Base-by-base conservation (phyloP, 2,329 filamentous ascomycete species). In the Fonsecaea erecta region DNA sequence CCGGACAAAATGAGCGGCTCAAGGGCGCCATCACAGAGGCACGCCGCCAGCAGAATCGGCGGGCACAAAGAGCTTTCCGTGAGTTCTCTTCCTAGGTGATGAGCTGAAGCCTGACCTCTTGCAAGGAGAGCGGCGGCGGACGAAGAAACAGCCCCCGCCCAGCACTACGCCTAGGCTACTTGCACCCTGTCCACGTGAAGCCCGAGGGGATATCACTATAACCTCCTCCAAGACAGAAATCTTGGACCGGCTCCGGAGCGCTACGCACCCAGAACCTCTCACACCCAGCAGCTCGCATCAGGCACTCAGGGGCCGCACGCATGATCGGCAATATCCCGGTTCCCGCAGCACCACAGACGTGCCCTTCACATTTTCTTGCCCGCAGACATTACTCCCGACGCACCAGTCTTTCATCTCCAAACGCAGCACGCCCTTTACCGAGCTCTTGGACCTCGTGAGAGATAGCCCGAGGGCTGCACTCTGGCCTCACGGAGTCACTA, bases 1-100 rank as follows among this genome's bases (percentile, higher is more conserved):
- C 11, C 43, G 26, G 32, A 52, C 37, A 56, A 16, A 55, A 51
- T 52, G 35, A 24, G 7, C 14, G 1, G 1, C 37, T 21, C 11
- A 62, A 56, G 35, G 8, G 18, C 8, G 48, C 61, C 14, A 59
- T 63, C 18, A 56, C 61, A 46, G 54, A 63, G 46, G 46, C 43
- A 9, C 61, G 61, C 18, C 54, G 46, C 16, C 46, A 46, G 46
- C 61, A 63, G 34, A 63, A 63, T 34, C 54, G 61, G 53, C 54
- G 61, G 14, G 61, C 61, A 54, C 61, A 59, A 52, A 56, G 54
- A 43, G 55, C 54, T 6, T 63, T 63, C 43, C 54, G 61, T 63
- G 11, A 46, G 61, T 53, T 46, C 16, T 55, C 18, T 28, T 34
- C 16, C 7, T 14, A 8, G 11, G 51, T 34, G 16, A 4, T 11